A percentile compares a stretch with the other conserved stretches of the same genome.
Evolutionary conservation across 1,284 basidiomycete species (phyloP).

Genomic region (Sphagnurus paluster): DNA sequence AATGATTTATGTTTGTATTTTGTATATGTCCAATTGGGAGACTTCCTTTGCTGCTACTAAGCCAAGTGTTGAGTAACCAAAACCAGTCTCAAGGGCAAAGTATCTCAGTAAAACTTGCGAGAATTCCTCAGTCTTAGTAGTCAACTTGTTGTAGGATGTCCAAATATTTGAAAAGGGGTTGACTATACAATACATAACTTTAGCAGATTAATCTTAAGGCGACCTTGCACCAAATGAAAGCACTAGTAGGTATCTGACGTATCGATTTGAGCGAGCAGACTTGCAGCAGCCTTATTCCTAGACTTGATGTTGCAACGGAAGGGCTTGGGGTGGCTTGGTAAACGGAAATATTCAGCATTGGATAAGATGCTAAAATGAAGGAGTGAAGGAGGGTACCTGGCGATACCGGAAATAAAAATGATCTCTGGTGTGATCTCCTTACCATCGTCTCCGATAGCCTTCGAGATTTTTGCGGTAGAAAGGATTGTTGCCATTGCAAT

Average conservation of each 20-base stretch:
- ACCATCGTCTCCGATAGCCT: constrained; percentile 9
- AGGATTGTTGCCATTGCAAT: constrained; percentile 18
- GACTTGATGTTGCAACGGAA: constrained; percentile 15
- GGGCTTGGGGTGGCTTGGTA: constrained; percentile 15
- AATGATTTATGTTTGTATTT: no score
- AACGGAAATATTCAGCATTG: neutral
- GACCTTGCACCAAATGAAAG: no score
- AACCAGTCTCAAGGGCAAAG: no score
- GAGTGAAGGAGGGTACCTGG: constrained; percentile 4
- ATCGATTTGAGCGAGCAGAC: constrained; percentile 2
- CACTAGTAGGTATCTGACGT: constrained; percentile 5
- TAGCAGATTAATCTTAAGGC: no score
- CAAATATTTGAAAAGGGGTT: no score
- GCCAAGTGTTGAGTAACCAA: no score
- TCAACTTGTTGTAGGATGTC: no score
- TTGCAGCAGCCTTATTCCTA: constrained; percentile 3
- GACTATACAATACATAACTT: no score
- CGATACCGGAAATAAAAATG: constrained; percentile 1
- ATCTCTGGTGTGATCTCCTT: constrained; percentile 5
- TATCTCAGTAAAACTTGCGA: no score
- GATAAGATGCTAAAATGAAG: neutral
- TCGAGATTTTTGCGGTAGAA: constrained; percentile 14
- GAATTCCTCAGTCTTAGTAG: no score
- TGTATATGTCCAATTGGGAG: no score
- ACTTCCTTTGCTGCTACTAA: no score